Evolutionary conservation across 352 stramenopile species (phyloP), one percentile per base, ranked within the genome.

Genomic region (Pythium folliculosum): DNA sequence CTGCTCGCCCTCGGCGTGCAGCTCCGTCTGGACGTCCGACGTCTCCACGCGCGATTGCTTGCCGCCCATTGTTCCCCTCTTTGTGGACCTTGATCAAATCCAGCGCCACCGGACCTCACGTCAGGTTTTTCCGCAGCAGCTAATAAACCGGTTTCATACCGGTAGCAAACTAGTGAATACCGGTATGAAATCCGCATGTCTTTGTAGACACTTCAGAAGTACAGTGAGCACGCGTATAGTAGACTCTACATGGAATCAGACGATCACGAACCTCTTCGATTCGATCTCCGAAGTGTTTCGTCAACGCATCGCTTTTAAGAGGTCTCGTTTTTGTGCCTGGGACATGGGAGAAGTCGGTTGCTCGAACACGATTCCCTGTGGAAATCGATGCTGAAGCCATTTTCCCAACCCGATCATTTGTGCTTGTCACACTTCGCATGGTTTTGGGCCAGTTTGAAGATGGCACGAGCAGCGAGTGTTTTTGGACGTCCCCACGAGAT

Each of bases 11-110:
- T 80, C 63, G 19, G 71, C 70, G 65, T 72, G 74, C 55, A 90
- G 71, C 71, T 93, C 81, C 17, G 70, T 76, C 62, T 82, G 74
- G 54, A 72, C 67, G 37, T 91, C 82, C 30, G 75, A 83, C 60
- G 79, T 73, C 73, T 86, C 82, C 62, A 93, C 79, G 58, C 84
- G 84, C 67, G 84, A 91, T 73, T 89, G 84, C 75, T 89, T 89
- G 65, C 80, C 82, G 75, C 84, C 84, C 84, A 92, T 92, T 48
- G 49, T 68, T 45, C 40, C 45, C 17, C 9, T 44, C 5, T 27
- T 60, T 25, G 21, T 17, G 52, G 35, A 19, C 56, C 48, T 44
- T 56, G 32, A 47, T 27, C 25, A 37, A 22, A 40, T 43, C 25
- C 38, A n/a, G 23, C 19, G 30, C 23, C 49, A 65, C 48, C 27